Evolutionary conservation across 1,284 basidiomycete species (phyloP).

Genomic region (Ceratobasidium sp.): DNA sequence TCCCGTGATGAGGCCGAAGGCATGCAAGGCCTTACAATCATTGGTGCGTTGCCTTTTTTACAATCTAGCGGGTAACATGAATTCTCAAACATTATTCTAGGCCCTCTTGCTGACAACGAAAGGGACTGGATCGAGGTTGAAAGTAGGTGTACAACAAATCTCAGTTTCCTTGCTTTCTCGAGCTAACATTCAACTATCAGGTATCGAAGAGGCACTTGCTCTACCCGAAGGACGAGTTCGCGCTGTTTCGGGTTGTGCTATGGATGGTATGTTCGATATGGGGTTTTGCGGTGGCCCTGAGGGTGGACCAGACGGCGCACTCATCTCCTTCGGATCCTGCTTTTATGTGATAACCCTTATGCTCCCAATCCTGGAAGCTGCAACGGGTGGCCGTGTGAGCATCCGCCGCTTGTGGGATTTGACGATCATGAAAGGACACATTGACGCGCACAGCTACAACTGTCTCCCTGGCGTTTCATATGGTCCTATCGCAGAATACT

Average conservation of each 20-base stretch:
- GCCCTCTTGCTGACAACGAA: constrained; percentile 1
- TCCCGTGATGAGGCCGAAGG: constrained; percentile 4
- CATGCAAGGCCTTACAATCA: constrained; percentile 14
- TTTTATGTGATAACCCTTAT: constrained; percentile 14
- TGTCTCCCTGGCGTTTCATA: constrained; percentile 12
- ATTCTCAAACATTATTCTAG: neutral
- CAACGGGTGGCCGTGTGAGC: constrained; percentile 15
- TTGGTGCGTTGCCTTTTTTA: constrained; percentile 5
- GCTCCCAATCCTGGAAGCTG: constrained; percentile 32
- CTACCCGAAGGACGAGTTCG: constrained; percentile 7
- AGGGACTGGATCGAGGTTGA: neutral
- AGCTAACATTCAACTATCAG: neutral
- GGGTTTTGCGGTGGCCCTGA: constrained; percentile 13
- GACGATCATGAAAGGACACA: constrained; percentile 10
- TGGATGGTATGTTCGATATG: constrained; percentile 19
- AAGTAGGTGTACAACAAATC: neutral
- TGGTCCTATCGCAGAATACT: constrained; percentile 2
- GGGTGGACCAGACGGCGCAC: neutral
- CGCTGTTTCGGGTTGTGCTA: constrained; percentile 1
- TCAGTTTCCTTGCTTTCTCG: neutral
- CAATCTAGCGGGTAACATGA: too few species aligned
- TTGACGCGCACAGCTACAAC: neutral
- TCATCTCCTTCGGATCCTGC: constrained; percentile 19
- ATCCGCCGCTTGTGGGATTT: constrained; percentile 23
- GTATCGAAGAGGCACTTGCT: constrained; percentile 7